These are phyloP conservation scores for Juglanconis juglandina DNA, from an alignment of 2,329 filamentous ascomycete genomes.

Conservation along the genomic window DNA sequence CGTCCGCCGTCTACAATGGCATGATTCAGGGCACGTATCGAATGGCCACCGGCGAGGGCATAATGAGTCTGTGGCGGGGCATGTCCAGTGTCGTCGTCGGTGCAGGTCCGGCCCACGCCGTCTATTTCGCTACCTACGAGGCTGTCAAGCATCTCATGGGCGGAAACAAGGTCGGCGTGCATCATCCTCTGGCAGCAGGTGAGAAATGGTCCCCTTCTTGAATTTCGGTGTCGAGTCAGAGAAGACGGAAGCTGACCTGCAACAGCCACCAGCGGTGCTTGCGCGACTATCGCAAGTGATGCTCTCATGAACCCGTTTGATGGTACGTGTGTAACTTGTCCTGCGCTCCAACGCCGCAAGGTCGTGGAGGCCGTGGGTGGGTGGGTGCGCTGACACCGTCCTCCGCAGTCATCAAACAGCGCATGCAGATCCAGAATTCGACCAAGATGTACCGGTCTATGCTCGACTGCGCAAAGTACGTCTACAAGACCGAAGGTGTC, in stretches of 20 bases:
- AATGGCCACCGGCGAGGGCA: conserved; percentile 85
- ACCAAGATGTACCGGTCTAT: conserved; percentile 80
- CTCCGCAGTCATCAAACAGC: conserved; percentile 87
- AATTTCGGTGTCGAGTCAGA: no score
- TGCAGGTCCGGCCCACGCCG: conserved; percentile 95
- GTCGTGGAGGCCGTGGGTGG: not conserved
- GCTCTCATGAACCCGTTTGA: conserved; percentile 99
- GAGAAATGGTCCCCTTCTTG: conserved; percentile 27
- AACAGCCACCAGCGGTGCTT: conserved; percentile 84
- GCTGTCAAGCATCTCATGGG: conserved; percentile 94
- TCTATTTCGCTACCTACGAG: conserved; percentile 98
- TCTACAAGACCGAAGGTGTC: conserved; percentile 84
- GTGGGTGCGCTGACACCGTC: conserved; percentile 3
- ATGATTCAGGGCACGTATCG: conserved; percentile 89
- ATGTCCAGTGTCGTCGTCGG: conserved; percentile 95
- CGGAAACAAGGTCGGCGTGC: conserved; percentile 79
- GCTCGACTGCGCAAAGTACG: conserved; percentile 78
- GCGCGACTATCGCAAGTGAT: conserved; percentile 94
- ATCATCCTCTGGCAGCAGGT: conserved; percentile 94
- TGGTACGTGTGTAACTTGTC: conserved; percentile 52
- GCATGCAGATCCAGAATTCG: conserved; percentile 98
- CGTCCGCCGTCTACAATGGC: conserved; percentile 79
- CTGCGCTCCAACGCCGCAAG: not conserved
- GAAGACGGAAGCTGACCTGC: not conserved
- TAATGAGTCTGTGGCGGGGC: conserved; percentile 90